Base-by-base conservation (phyloP, 2,329 filamentous ascomycete genomes). In the Talaromyces sp. region DNA sequence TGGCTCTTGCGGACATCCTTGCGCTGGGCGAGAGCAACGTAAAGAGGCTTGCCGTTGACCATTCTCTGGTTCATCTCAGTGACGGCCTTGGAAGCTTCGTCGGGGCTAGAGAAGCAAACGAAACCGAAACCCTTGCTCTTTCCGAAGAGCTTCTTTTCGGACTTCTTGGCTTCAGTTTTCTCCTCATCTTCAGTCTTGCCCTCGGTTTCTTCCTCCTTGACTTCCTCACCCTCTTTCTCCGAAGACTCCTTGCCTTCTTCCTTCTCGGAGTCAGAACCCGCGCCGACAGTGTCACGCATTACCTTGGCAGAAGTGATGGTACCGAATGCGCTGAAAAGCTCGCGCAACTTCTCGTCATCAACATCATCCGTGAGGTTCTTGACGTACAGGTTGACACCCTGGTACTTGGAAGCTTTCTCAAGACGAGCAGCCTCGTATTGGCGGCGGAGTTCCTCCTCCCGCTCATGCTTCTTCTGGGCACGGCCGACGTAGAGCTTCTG, bases 91-190 rank as follows among this genome's bases (percentile, higher is more conserved):
- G 93, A 97, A 69, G 95, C 95, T 79, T 99, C 95, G 73, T 99
- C 95, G 65, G 95, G 93, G 85, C 96, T 98, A 86, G 91, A 95
- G 84, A 99, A 99, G 90, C 95, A 99, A 75, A 99, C 95, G 79
- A 99, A 99, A 72, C 95, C 95, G 77, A 99, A 99, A 77, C 95
- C 95, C 86, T 98, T 99, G 89, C 92, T 96, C 90, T 98, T 98
- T 78, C 95, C 95, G 65, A 96, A 61, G 85, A 59, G 76, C 77
- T 84, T 86, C 81, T 86, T 86, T 72, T 85, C 81, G 61, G 81
- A 76, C 76, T 84, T 84, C 66, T 84, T 79, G 63, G 80, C 77
- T 56, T 82, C 77, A 67, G 82, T 79, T 70, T 85, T 81, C 65
- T 85, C 83, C 67, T 85, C 80, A 67, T 82, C 79, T 65, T 80